phyloP scores from a whole-genome alignment of 768 basidiomycete species.

The Lentinula boryana region DNA sequence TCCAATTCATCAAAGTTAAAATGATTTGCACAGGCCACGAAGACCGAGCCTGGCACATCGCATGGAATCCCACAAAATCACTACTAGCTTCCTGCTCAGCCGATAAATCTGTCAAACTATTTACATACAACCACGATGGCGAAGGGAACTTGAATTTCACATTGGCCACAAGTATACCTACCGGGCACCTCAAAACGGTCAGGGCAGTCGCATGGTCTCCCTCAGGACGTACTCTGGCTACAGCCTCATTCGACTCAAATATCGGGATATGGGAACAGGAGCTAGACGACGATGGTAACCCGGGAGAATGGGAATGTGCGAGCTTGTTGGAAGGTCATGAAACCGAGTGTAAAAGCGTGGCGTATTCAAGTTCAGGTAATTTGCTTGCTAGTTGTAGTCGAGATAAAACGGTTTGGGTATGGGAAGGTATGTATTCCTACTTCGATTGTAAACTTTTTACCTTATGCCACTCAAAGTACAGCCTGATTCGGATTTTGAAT shows the following conservation, averaged over 20 bases:
- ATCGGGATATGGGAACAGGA: slow-evolving; percentile 88
- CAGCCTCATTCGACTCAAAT: slow-evolving; percentile 90
- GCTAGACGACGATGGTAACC: slow-evolving; percentile 29
- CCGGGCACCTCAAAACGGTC: slow-evolving; percentile 86
- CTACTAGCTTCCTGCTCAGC: slow-evolving; percentile 90
- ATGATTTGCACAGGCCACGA: slow-evolving; percentile 50
- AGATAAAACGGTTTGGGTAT: slow-evolving; percentile 98
- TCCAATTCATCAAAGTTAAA: neutral
- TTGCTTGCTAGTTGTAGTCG: slow-evolving; percentile 91
- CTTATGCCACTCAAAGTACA: slow-evolving; percentile 46
- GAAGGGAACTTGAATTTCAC: slow-evolving; percentile 33
- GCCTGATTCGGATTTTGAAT: slow-evolving; percentile 91
- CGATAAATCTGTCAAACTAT: slow-evolving; percentile 88
- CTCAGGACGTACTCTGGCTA: slow-evolving; percentile 79
- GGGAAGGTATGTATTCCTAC: slow-evolving; percentile 68
- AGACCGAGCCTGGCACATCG: slow-evolving; percentile 81
- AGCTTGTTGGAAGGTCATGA: slow-evolving; percentile 91
- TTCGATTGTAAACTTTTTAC: neutral
- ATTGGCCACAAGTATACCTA: slow-evolving; percentile 61
- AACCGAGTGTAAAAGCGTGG: slow-evolving; percentile 92
- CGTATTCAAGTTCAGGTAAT: slow-evolving; percentile 71
- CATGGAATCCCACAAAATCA: slow-evolving; percentile 83
- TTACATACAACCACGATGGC: slow-evolving; percentile 45
- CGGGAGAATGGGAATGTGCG: slow-evolving; percentile 82
- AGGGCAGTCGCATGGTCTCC: slow-evolving; percentile 86